Conservation (phyloP, 2,329 filamentous ascomycete genomes). For the Camillea tinctor region DNA sequence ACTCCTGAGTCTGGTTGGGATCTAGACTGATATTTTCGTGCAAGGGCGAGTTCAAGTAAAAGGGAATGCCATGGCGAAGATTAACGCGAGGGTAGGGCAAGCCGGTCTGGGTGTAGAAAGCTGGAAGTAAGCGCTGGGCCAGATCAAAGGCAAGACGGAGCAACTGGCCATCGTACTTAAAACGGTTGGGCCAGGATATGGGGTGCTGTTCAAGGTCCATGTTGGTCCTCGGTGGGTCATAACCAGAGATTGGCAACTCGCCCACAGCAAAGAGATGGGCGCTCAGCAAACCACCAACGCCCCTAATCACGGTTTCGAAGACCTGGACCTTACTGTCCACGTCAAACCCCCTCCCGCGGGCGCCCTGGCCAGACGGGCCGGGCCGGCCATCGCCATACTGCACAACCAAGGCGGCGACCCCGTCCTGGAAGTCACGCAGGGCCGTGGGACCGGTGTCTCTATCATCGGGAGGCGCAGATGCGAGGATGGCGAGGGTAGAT, state of each 20-base stretch:
- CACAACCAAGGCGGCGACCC: constrained; percentile 70
- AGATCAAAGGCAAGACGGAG: constrained; percentile 87
- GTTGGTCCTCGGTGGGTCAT: constrained; percentile 52
- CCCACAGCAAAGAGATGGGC: constrained; percentile 92
- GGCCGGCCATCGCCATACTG: constrained; percentile 83
- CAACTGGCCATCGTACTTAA: constrained; percentile 86
- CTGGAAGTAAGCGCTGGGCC: constrained; percentile 78
- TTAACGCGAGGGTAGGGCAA: constrained; percentile 96
- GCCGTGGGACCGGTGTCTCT: constrained; percentile 58
- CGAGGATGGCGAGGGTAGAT: constrained; percentile 88
- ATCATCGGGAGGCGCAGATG: constrained; percentile 65
- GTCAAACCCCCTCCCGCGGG: constrained; percentile 79
- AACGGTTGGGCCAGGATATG: constrained; percentile 72
- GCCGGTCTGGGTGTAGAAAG: constrained; percentile 87
- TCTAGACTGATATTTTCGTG: constrained; percentile 55
- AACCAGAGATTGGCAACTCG: constrained; percentile 82
- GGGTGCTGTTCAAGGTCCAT: constrained; percentile 48
- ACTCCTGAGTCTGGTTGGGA: constrained; percentile 37
- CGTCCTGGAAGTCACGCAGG: constrained; percentile 74
- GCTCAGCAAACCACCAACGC: constrained; percentile 85
- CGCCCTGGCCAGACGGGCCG: constrained; percentile 67
- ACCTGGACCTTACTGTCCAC: constrained; percentile 98
- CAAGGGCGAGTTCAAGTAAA: constrained; percentile 83
- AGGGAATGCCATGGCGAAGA: constrained; percentile 84
- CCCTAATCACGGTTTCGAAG: constrained; percentile 95